Conservation (phyloP, 2,329 filamentous ascomycete genomes). For the Pestalotiopsis sp. region DNA sequence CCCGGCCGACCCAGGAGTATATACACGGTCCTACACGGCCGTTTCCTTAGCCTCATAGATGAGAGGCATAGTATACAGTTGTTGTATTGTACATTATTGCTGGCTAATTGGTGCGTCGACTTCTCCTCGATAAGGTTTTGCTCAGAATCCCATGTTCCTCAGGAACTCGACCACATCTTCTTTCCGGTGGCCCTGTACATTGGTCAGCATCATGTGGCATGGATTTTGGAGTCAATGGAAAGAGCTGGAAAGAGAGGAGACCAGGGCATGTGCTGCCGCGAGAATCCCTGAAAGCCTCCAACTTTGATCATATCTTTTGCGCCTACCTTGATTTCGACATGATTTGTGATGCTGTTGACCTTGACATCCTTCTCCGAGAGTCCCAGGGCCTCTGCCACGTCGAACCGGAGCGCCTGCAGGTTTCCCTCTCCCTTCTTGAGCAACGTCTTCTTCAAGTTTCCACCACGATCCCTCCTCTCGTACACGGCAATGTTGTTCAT, state of each 20-base stretch:
- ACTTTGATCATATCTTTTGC: neutral
- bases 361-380: conserved; percentile 57
- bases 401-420: conserved; percentile 60
- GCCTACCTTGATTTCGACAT: conserved; percentile 75
- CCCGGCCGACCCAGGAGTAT: neutral
- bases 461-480: conserved; percentile 71
- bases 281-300: too few species aligned
- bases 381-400: conserved; percentile 62
- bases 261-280: too few species aligned
- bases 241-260: too few species aligned
- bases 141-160: conserved; percentile 37
- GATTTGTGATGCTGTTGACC: conserved; percentile 65
- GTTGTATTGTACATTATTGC: neutral
- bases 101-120: conserved; percentile 36
- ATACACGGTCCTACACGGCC: neutral
- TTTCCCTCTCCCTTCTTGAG: conserved; percentile 83
- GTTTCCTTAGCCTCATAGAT: neutral
- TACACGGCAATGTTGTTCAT: conserved; percentile 79
- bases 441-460: conserved; percentile 73
- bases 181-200: conserved; percentile 50
- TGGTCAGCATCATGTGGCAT: conserved; percentile 15
- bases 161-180: conserved; percentile 50
- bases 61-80: conserved; percentile 2
- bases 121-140: conserved; percentile 62
- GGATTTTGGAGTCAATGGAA: too few species aligned